Evolutionary conservation across 2,329 filamentous ascomycete genomes (phyloP).

Genomic region (Annulohypoxylon truncatum): DNA sequence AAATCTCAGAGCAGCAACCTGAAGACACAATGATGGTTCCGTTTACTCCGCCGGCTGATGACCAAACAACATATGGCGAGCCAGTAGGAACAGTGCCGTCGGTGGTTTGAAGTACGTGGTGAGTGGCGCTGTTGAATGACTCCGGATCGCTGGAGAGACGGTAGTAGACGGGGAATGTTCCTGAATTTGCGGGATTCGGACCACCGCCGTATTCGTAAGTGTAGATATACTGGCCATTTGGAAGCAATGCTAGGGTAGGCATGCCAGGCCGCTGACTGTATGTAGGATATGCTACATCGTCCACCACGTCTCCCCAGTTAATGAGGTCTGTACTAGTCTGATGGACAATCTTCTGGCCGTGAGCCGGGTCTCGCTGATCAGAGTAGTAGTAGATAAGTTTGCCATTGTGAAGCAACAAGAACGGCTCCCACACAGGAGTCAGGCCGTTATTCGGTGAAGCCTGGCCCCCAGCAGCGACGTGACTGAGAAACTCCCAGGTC

Average conservation of each 20-base stretch:
- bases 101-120: constrained; percentile 40
- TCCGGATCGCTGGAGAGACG: constrained; percentile 48
- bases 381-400: constrained; percentile 76
- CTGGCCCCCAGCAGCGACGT: constrained; percentile 72
- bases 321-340: constrained; percentile 69
- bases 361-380: constrained; percentile 70
- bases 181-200: constrained; percentile 36
- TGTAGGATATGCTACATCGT: constrained; percentile 68
- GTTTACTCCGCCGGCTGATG: constrained; percentile 47
- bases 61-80: constrained; percentile 52
- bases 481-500: constrained; percentile 75
- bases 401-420: constrained; percentile 68
- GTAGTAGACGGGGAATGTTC: constrained; percentile 50
- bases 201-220: constrained; percentile 52
- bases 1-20: constrained; percentile 48
- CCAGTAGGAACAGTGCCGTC: constrained; percentile 47
- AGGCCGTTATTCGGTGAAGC: constrained; percentile 72
- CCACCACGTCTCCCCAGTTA: constrained; percentile 68
- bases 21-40: constrained; percentile 51
- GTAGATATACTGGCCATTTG: constrained; percentile 70
- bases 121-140: constrained; percentile 41
- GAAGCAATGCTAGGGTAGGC: constrained; percentile 67
- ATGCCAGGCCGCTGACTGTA: constrained; percentile 51
- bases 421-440: constrained; percentile 80
- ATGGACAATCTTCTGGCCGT: constrained; percentile 77